Conservation (phyloP, 306 rosid species). For the Fragaria iinumae region DNA sequence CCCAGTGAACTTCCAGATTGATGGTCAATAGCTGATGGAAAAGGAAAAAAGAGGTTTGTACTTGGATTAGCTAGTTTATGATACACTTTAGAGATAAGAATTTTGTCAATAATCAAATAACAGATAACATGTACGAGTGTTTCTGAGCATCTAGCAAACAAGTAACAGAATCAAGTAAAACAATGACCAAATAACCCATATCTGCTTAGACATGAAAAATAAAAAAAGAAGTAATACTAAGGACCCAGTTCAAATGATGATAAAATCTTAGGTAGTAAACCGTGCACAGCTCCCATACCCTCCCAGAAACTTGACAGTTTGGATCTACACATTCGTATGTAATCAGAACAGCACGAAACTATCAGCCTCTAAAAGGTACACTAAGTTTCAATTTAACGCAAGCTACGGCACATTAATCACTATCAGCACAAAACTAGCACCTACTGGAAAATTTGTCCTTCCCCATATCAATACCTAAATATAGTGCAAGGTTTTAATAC, state of each 20-base stretch:
- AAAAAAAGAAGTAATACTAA: too few relatives aligned
- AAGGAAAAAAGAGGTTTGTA: background rate
- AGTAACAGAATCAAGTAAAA: background rate
- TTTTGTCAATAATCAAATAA: background rate
- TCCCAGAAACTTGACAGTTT: background rate
- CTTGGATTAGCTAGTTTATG: constrained; percentile 8
- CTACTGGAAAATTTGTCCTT: background rate
- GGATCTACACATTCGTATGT: background rate
- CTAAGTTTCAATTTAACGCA: background rate
- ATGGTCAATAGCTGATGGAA: constrained; percentile 16
- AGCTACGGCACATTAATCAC: background rate
- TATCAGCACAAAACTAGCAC: background rate
- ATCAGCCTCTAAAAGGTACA: background rate
- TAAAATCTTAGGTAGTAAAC: background rate
- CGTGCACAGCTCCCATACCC: background rate
- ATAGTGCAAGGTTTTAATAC: background rate
- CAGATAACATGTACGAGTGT: background rate
- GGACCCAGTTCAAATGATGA: background rate
- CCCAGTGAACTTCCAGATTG: constrained; percentile 3
- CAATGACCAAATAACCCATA: background rate
- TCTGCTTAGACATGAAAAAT: background rate
- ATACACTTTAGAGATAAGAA: background rate
- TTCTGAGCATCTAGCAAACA: background rate
- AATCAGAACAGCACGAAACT: background rate
- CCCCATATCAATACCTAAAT: background rate